Conservation (phyloP, 345 rosid species). For the Lepidium africanum region DNA sequence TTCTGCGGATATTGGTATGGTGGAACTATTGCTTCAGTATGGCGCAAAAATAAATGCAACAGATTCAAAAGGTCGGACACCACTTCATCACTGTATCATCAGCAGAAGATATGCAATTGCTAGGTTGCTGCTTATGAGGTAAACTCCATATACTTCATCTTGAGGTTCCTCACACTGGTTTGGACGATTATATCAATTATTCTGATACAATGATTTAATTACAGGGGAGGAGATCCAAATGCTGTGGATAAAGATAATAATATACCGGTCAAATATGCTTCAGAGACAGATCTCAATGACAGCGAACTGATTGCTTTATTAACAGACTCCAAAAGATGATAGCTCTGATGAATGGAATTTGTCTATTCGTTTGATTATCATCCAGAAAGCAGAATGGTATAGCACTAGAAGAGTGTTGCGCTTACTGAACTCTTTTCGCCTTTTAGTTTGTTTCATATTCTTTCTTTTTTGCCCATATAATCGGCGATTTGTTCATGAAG, state of each 20-base stretch:
- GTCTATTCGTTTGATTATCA: background rate
- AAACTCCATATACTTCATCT: background rate
- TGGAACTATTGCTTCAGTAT: slow-evolving; percentile 66
- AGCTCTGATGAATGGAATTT: background rate
- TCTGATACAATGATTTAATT: slow-evolving; percentile 8
- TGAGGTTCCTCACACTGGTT: background rate
- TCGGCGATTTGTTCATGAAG: slow-evolving; percentile 8
- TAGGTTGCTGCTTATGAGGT: slow-evolving; percentile 62
- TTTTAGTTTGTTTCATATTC: background rate
- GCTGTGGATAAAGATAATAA: slow-evolving; percentile 37
- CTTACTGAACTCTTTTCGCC: slow-evolving; percentile 2
- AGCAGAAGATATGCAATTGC: slow-evolving; percentile 49
- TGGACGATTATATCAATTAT: background rate
- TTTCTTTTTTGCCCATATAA: background rate
- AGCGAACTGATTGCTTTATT: slow-evolving; percentile 39
- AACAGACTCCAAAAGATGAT: slow-evolving; percentile 31
- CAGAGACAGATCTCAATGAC: slow-evolving; percentile 37
- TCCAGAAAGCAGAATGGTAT: slow-evolving; percentile 8
- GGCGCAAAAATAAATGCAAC: slow-evolving; percentile 57
- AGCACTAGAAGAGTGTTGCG: slow-evolving; percentile 17
- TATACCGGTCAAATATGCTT: slow-evolving; percentile 38
- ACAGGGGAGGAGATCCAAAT: slow-evolving; percentile 65
- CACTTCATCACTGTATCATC: slow-evolving; percentile 54
- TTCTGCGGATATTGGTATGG: slow-evolving; percentile 68
- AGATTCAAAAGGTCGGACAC: slow-evolving; percentile 50